Percentiles rank a stretch among this genome's conserved stretches.
Evolutionary conservation across 768 basidiomycete genomes (phyloP).

Genomic region (Collybiopsis luxurians): DNA sequence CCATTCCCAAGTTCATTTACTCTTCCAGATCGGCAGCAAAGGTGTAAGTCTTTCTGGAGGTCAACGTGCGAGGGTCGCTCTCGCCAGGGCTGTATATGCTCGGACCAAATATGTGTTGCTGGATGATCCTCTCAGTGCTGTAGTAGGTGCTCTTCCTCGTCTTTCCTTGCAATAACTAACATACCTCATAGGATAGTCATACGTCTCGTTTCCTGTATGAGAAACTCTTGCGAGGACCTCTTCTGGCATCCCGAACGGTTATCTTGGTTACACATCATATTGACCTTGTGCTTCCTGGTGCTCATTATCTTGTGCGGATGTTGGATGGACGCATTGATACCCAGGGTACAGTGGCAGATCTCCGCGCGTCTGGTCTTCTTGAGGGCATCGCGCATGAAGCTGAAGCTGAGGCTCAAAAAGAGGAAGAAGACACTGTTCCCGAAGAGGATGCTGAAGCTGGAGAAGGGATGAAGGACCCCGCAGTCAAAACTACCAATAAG

Average conservation of each 20-base stretch:
- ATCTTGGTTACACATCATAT: conserved; percentile 83
- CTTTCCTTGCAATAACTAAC: background rate
- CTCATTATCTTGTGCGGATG: conserved; percentile 73
- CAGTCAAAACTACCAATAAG: conserved; percentile 39
- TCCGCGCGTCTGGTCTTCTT: conserved; percentile 58
- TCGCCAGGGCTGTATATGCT: conserved; percentile 82
- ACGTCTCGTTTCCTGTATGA: conserved; percentile 64
- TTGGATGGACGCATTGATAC: conserved; percentile 79
- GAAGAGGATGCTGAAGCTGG: conserved; percentile 22
- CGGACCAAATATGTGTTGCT: conserved; percentile 67
- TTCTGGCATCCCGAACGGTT: conserved; percentile 68
- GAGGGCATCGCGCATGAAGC: conserved; percentile 56
- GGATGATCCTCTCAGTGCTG: conserved; percentile 81
- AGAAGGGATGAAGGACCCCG: conserved; percentile 21
- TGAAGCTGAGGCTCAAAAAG: conserved; percentile 43
- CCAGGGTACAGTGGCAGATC: conserved; percentile 65
- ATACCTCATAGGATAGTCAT: conserved; percentile 54
- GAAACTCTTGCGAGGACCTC: conserved; percentile 60
- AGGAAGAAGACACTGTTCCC: conserved; percentile 36
- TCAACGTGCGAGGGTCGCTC: conserved; percentile 58
- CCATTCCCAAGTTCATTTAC: conserved; percentile 2
- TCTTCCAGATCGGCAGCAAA: conserved; percentile 23
- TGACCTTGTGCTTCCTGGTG: conserved; percentile 74
- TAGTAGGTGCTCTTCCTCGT: conserved; percentile 44
- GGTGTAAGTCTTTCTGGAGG: conserved; percentile 54